Conservation (phyloP, 345 rosid species). For the Pelargonium nanum region DNA sequence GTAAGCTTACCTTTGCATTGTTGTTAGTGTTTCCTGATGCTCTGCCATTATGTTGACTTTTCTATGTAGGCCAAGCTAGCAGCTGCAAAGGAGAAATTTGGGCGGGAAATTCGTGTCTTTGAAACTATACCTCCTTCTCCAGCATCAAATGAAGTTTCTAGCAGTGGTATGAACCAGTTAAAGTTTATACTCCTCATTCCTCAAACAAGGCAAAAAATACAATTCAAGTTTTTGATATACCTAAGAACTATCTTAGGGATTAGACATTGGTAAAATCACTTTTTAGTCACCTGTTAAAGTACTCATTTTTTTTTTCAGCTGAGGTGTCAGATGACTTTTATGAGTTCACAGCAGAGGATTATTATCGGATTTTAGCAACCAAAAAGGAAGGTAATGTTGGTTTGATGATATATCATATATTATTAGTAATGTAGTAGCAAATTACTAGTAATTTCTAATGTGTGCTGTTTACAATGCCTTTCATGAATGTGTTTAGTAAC, state of each 20-base stretch:
- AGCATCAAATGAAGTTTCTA: conserved; percentile 27
- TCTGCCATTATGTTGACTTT: not conserved
- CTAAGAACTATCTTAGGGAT: not conserved
- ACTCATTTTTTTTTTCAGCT: conserved; percentile 16
- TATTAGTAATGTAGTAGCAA: too few relatives aligned
- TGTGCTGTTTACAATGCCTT: not conserved
- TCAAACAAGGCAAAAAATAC: too few relatives aligned
- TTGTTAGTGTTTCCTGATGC: not conserved
- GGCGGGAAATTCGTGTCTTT: conserved; percentile 66
- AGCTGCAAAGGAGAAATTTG: conserved; percentile 55
- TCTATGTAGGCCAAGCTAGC: conserved; percentile 45
- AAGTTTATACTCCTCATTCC: not conserved
- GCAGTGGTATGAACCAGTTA: conserved; percentile 24
- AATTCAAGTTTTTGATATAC: not conserved
- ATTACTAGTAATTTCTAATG: too few relatives aligned
- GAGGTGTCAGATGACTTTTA: conserved; percentile 79
- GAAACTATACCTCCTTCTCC: conserved; percentile 42
- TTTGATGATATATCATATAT: too few relatives aligned
- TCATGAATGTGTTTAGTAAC: not conserved
- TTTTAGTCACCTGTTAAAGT: conserved; percentile 1
- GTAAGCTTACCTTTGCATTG: too few relatives aligned
- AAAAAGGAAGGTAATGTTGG: conserved; percentile 52
- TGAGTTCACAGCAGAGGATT: conserved; percentile 80
- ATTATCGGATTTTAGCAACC: conserved; percentile 37
- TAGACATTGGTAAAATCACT: not conserved